Percentiles rank a stretch among this genome's conserved stretches.
Evolutionary conservation across 1,284 basidiomycete genomes (phyloP).

Genomic region (Xerocomus amazonicus): DNA sequence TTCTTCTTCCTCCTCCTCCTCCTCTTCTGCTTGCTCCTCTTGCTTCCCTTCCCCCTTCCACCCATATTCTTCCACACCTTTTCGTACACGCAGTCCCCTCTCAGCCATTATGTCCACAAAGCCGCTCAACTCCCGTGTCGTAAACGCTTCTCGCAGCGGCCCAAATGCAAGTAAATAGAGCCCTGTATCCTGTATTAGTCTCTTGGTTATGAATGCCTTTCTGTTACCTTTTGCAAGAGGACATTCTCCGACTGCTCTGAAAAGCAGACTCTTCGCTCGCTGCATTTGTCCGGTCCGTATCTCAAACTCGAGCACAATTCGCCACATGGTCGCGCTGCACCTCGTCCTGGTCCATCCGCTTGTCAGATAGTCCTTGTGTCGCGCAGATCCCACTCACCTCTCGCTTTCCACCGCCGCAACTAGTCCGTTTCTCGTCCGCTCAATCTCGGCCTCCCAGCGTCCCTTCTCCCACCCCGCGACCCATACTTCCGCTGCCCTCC

Average conservation of each 20-base stretch:
- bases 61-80: conserved; percentile 62
- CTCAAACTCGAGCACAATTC: conserved; percentile 81
- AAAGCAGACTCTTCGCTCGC: conserved; percentile 75
- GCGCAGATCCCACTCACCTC: conserved; percentile 43
- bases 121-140: conserved; percentile 58
- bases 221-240: conserved; percentile 73
- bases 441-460: conserved; percentile 63
- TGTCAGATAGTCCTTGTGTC: conserved; percentile 7
- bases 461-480: conserved; percentile 72
- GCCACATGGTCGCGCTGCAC: conserved; percentile 72
- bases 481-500: conserved; percentile 70
- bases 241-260: conserved; percentile 79
- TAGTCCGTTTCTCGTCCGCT: conserved; percentile 65
- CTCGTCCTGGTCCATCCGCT: conserved; percentile 49
- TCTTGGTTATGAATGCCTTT: conserved; percentile 1
- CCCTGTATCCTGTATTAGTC: conserved; percentile 44
- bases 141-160: conserved; percentile 67
- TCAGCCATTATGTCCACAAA: conserved; percentile 81
- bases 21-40: too few species aligned
- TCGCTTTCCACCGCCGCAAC: conserved; percentile 59
- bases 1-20: too few species aligned
- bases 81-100: conserved; percentile 69
- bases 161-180: conserved; percentile 86
- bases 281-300: conserved; percentile 56
- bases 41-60: conserved; percentile 39